Evolutionary conservation across 768 basidiomycete genomes (phyloP), one percentile per base, ranked within the genome.

Genomic region (Lactarius evosmus): DNA sequence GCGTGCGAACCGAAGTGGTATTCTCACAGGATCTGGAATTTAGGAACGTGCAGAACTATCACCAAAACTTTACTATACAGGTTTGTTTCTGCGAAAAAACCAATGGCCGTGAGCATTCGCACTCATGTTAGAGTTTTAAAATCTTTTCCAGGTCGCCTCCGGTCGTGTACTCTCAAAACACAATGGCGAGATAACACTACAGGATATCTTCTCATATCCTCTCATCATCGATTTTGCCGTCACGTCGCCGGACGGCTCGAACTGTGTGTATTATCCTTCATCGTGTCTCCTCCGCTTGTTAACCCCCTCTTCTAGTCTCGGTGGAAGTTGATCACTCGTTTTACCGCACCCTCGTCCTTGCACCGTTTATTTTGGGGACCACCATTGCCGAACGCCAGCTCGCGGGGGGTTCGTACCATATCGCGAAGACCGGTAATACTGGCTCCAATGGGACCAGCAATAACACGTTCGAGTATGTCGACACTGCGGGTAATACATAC

Each of bases 301-400:
- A 30, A 44, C 16, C 9, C 3, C 41, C 36, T 33, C n/a, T 11
- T 61, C 5, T 56, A 89, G 86, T 82, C 70, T 77, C 78, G 56
- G 74, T 79, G 11, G 69, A 71, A 3, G 80, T 92, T 62, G 87
- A 91, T 68, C 89, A 90, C 69, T 86, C 85, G 0, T 92, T 89
- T 70, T 73, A 83, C 56, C 83, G 89, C 27, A 75, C 77, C 27
- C 73, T 85, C 41, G 70, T 80, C 16, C 88, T 88, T 1, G 78
- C 79, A 44, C 85, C 88, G 2, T 82, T 87, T 65, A 79, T 84
- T 58, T 70, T 83, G 6, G 80, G 79, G 11, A 86, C 85, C 9
- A 81, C 79, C 11, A 89, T 87, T 34, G 63, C 73, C 19, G 82
- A 86, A 64, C 80, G 77, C 29, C 90, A 92, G 71, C 73, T 80